These are phyloP conservation scores for Hysterangium stoloniferum DNA, from an alignment of 768 basidiomycete genomes.

Conservation along the genomic window DNA sequence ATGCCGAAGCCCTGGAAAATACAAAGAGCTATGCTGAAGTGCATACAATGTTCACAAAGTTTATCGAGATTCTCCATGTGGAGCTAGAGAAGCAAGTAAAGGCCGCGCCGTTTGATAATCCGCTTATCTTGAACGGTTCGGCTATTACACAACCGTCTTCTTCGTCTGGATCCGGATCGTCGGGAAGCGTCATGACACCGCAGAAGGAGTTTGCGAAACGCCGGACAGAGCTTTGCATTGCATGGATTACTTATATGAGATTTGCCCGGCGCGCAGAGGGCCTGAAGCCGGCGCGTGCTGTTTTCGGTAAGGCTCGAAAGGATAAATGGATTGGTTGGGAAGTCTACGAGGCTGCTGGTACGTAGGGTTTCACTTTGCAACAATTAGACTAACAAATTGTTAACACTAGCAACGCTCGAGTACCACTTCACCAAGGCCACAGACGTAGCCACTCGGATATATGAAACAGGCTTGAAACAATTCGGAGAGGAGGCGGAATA, in stretches of 20 bases:
- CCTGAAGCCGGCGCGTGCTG: slow-evolving; percentile 62
- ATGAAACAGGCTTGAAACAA: slow-evolving; percentile 83
- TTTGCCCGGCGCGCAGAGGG: slow-evolving; percentile 86
- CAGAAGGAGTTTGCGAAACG: slow-evolving; percentile 31
- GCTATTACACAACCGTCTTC: slow-evolving; percentile 25
- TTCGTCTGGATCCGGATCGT: not conserved
- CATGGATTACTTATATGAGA: slow-evolving; percentile 79
- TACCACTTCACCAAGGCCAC: slow-evolving; percentile 81
- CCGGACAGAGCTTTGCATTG: slow-evolving; percentile 36
- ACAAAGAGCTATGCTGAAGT: slow-evolving; percentile 60
- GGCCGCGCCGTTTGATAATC: slow-evolving; percentile 27
- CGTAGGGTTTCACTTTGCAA: slow-evolving; percentile 14
- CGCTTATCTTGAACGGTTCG: slow-evolving; percentile 31
- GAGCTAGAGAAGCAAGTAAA: slow-evolving; percentile 58
- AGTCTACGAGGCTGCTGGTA: slow-evolving; percentile 88
- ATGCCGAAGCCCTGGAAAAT: slow-evolving; percentile 64
- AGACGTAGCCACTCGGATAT: slow-evolving; percentile 80
- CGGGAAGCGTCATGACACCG: slow-evolving; percentile 33
- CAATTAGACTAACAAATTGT: slow-evolving; percentile 10
- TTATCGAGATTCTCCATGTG: slow-evolving; percentile 55
- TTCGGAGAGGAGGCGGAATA: slow-evolving; percentile 81
- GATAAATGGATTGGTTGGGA: slow-evolving; percentile 80
- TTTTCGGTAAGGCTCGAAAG: slow-evolving; percentile 80
- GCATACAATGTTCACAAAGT: slow-evolving; percentile 62
- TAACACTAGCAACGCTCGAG: slow-evolving; percentile 74